Conservation (phyloP, 2,329 filamentous ascomycete genomes). For the Verticillium dahliae region DNA sequence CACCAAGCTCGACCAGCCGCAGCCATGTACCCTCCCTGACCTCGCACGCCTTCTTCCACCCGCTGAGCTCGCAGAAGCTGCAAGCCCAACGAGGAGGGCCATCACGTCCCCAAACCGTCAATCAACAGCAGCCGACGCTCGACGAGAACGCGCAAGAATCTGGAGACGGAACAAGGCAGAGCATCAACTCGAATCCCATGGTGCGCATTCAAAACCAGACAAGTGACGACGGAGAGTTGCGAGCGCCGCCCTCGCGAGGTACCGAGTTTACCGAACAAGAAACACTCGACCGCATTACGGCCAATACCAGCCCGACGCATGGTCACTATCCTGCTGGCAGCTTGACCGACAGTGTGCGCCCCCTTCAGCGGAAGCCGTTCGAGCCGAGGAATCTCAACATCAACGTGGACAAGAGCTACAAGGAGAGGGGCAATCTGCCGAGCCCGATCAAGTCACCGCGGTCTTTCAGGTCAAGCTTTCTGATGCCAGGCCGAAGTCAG, state of each 20-base stretch:
- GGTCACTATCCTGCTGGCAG: slow-evolving; percentile 53
- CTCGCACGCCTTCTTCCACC: slow-evolving; percentile 87
- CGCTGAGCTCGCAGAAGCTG: slow-evolving; percentile 92
- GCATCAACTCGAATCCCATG: slow-evolving; percentile 46
- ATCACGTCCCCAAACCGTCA: slow-evolving; percentile 34
- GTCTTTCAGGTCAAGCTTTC: slow-evolving; percentile 72
- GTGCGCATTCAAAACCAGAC: slow-evolving; percentile 21
- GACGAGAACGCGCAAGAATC: slow-evolving; percentile 29
- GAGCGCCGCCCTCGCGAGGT: slow-evolving; percentile 64
- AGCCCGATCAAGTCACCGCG: slow-evolving; percentile 64
- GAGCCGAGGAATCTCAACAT: slow-evolving; percentile 41
- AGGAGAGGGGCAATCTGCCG: slow-evolving; percentile 42
- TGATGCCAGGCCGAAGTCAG: slow-evolving; percentile 53
- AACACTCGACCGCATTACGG: slow-evolving; percentile 61
- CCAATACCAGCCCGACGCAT: slow-evolving; percentile 66
- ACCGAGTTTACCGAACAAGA: slow-evolving; percentile 76
- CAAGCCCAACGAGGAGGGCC: slow-evolving; percentile 77
- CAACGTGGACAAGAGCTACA: slow-evolving; percentile 56
- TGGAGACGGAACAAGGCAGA: slow-evolving; percentile 46
- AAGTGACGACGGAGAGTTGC: slow-evolving; percentile 39
- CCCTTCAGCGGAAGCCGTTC: slow-evolving; percentile 48
- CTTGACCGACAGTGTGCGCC: slow-evolving; percentile 70
- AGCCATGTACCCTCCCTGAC: slow-evolving; percentile 87
- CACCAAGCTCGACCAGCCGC: slow-evolving; percentile 60
- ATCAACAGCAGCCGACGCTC: slow-evolving; percentile 25